These are phyloP conservation scores for Calonectria hawksworthii DNA, from an alignment of 2,329 filamentous ascomycete species.

Conservation along the genomic window DNA sequence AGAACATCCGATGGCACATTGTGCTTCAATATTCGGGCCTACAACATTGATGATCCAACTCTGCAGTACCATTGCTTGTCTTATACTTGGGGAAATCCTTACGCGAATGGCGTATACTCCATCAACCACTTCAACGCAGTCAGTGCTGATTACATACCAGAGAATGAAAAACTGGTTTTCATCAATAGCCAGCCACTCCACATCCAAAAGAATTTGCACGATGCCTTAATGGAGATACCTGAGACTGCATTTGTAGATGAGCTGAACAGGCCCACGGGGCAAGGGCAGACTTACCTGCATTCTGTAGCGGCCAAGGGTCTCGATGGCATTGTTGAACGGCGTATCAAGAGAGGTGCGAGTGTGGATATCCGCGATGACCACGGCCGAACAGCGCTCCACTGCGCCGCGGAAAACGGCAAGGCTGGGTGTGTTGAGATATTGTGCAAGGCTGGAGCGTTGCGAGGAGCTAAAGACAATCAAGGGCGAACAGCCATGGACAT, in stretches of 20 bases:
- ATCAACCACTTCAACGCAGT: conserved; percentile 32
- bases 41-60: conserved; percentile 28
- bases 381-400: conserved; percentile 33
- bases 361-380: conserved; percentile 28
- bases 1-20: conserved; percentile 28
- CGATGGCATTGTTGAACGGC: conserved; percentile 13
- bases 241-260: conserved; percentile 25
- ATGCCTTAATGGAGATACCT: conserved; percentile 35
- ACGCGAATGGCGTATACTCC: conserved; percentile 38
- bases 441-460: conserved; percentile 19
- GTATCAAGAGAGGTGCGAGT: conserved; percentile 30
- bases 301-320: conserved; percentile 22
- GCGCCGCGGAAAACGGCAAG: conserved; percentile 33
- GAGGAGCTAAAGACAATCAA: conserved; percentile 18
- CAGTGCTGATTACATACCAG: conserved; percentile 24
- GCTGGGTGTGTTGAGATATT: conserved; percentile 28
- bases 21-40: conserved; percentile 33
- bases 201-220: conserved; percentile 41
- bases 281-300: conserved; percentile 32
- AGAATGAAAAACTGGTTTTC: conserved; percentile 30
- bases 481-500: conserved; percentile 34
- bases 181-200: conserved; percentile 32
- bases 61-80: conserved; percentile 41
- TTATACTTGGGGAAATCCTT: conserved; percentile 46
- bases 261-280: conserved; percentile 17